Evolutionary conservation across 257 asterid genomes (phyloP).

Genomic region (Fraxinus quadrangulata): DNA sequence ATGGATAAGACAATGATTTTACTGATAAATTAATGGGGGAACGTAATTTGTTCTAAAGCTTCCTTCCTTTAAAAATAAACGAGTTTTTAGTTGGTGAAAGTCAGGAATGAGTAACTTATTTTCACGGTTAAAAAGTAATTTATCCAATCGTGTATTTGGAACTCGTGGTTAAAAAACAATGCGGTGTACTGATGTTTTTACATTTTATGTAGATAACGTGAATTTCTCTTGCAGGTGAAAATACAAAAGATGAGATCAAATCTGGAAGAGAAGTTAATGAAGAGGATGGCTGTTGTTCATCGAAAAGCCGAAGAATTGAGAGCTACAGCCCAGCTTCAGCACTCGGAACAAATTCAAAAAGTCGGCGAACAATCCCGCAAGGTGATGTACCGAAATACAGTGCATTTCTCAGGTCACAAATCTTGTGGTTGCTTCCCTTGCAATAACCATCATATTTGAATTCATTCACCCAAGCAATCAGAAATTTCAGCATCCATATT

Average conservation of each 20-base stretch:
- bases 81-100: not conserved
- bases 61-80: constrained; percentile 2
- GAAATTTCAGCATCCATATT: not conserved
- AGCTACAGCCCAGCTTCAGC: constrained; percentile 72
- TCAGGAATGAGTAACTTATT: no score
- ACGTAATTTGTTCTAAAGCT: not conserved
- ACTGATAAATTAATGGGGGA: not conserved
- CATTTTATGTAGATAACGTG: not conserved
- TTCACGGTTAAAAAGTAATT: no score
- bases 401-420: constrained; percentile 40
- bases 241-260: constrained; percentile 88
- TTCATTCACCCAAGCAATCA: not conserved
- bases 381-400: constrained; percentile 43
- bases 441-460: constrained; percentile 43
- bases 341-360: constrained; percentile 66
- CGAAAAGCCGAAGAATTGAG: constrained; percentile 95
- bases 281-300: constrained; percentile 85
- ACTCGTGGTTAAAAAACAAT: not conserved
- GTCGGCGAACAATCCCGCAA: constrained; percentile 51
- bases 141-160: not conserved
- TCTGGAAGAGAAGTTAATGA: constrained; percentile 88
- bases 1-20: constrained; percentile 15
- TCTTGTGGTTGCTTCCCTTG: constrained; percentile 91
- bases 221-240: constrained; percentile 64
- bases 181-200: not conserved